Evolutionary conservation across 1,284 basidiomycete genomes (phyloP).

Genomic region (Pascua sp.): DNA sequence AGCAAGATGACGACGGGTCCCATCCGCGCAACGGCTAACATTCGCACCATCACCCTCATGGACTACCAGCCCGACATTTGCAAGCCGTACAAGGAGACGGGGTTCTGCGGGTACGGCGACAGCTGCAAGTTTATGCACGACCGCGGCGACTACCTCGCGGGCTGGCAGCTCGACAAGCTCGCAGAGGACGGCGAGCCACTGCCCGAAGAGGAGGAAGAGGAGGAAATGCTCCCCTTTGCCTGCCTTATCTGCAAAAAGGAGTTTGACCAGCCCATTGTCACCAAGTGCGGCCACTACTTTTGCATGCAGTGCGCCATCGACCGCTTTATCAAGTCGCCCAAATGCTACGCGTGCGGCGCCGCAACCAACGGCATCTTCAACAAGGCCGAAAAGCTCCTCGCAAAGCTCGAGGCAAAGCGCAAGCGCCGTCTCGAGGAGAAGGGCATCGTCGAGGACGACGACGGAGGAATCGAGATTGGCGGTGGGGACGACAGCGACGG

Average conservation of each 20-base stretch:
- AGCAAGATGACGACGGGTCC: constrained; percentile 88
- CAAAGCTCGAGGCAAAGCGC: constrained; percentile 47
- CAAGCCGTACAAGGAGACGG: constrained; percentile 99
- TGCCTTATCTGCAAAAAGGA: constrained; percentile 93
- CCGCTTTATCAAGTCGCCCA: constrained; percentile 87
- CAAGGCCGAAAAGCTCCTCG: constrained; percentile 50
- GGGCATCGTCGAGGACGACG: constrained; percentile 29
- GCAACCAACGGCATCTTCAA: constrained; percentile 84
- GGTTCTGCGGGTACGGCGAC: constrained; percentile 98
- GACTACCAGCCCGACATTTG: constrained; percentile 99
- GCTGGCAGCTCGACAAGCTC: constrained; percentile 87
- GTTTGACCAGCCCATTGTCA: constrained; percentile 92
- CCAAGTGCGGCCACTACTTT: constrained; percentile 95
- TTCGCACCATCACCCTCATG: constrained; percentile 88
- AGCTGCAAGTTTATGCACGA: constrained; percentile 95
- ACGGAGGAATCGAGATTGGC: constrained; percentile 47
- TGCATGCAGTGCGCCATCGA: constrained; percentile 87
- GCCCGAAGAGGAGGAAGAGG: constrained; percentile 61
- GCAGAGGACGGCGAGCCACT: constrained; percentile 51
- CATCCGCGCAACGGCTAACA: constrained; percentile 73
- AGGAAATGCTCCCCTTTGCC: constrained; percentile 92
- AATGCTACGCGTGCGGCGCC: constrained; percentile 90
- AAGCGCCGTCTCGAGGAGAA: constrained; percentile 37
- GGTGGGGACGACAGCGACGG: constrained; percentile 54
- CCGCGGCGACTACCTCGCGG: constrained; percentile 75